Evolutionary conservation across 2,329 filamentous ascomycete genomes (phyloP), one percentile per base, ranked within the genome.

Genomic region (Epichloe sp.): DNA sequence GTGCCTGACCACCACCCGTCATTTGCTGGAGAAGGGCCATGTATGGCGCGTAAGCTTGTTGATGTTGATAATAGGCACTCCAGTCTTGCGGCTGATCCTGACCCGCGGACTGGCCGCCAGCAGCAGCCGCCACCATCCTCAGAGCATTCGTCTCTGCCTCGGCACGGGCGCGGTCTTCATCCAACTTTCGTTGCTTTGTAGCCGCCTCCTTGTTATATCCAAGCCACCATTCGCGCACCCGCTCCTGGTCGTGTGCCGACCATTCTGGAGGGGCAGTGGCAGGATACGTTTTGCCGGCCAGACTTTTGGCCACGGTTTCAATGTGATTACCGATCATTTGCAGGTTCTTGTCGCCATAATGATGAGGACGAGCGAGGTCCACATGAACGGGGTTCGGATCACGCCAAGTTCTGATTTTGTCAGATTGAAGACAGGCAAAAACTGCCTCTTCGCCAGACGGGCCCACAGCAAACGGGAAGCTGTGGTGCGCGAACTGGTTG

Each of bases 251-350:
- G 21, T 71, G 63, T 10, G 63, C 64, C 55, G 80, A 69, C 70
- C 76, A 78, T 17, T 71, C 69, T 1, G 79, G 77, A 3, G 78
- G 74, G 43, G 75, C 69, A 1, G 60, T 71, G 2, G 77, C 64
- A 14, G 76, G 77, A 53, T 69, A 77, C 6, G 74, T 68, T 53
- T 73, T 71, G 49, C 67, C 67, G 44, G 67, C 67, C 8, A 79
- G 60, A 40, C 65, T 60, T 35, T 67, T 68, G 3, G 68, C 68
- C 1, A 72, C 59, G 0, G 60, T 61, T 55, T 77, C 73, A 12
- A 80, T 54, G 3, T 63, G 63, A 19, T 69, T 66, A 7, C 67
- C 69, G 1, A 71, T 72, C 15, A 63, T 60, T 49, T 75, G 71
- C 7, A 73, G 62, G 2, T 63, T 64, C 4, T 68, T 56, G 48